Conservation (phyloP, 1,139 yeast species). For the Taphrina communis region DNA sequence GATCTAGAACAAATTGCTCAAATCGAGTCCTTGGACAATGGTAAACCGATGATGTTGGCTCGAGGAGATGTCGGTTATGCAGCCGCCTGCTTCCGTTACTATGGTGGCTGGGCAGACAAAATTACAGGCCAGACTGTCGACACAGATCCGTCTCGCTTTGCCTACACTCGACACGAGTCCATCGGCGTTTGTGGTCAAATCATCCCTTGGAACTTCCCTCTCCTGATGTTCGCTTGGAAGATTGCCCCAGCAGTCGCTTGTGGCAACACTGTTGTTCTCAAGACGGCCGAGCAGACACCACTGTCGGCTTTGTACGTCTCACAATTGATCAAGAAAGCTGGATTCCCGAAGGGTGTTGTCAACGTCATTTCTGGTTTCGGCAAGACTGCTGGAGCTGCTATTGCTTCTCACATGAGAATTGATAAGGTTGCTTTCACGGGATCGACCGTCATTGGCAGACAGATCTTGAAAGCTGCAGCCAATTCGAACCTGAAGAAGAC, state of each 20-base stretch:
- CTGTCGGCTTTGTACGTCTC: constrained; percentile 73
- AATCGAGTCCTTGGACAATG: constrained; percentile 68
- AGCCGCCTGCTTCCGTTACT: constrained; percentile 67
- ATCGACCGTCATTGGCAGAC: constrained; percentile 80
- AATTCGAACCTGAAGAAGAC: constrained; percentile 73
- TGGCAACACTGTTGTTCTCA: constrained; percentile 79
- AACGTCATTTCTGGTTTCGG: constrained; percentile 81
- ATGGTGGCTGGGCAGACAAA: constrained; percentile 90
- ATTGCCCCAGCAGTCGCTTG: constrained; percentile 82
- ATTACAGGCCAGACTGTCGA: constrained; percentile 76
- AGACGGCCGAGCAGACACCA: constrained; percentile 85
- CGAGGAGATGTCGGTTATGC: constrained; percentile 67
- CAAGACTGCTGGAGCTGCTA: constrained; percentile 75
- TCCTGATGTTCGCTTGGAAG: constrained; percentile 85
- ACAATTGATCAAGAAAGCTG: constrained; percentile 67
- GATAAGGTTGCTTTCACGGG: constrained; percentile 87
- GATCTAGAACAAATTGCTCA: constrained; percentile 61
- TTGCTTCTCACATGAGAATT: constrained; percentile 69
- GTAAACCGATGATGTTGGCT: constrained; percentile 62
- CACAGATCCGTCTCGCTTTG: constrained; percentile 62
- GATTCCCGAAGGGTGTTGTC: constrained; percentile 79
- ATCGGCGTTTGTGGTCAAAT: constrained; percentile 80
- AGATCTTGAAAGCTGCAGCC: constrained; percentile 75
- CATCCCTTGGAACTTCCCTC: constrained; percentile 89
- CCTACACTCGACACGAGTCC: constrained; percentile 82